A percentile compares a stretch with the other conserved stretches of the same genome.
These are phyloP conservation scores for Avicennia marina DNA, from an alignment of 257 asterid species.

Conservation along the genomic window DNA sequence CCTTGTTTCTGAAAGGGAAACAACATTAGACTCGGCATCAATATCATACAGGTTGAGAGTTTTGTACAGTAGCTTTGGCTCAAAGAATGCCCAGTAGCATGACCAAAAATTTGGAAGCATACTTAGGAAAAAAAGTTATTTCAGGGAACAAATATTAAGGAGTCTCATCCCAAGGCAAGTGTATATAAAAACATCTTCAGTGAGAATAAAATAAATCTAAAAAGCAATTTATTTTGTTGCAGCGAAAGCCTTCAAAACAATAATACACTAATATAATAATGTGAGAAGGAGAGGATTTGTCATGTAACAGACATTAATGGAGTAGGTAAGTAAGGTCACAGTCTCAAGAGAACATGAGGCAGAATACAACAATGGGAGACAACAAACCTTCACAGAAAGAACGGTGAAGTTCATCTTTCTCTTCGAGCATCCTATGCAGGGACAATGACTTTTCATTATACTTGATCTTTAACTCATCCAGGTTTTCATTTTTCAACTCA, in stretches of 20 bases:
- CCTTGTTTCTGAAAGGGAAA: constrained; percentile 54
- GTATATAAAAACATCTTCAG: too few species aligned
- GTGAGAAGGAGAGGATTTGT: background rate
- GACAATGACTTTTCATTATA: constrained; percentile 52
- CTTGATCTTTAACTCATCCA: constrained; percentile 53
- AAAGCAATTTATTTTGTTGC: too few species aligned
- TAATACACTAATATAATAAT: background rate
- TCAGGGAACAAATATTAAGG: too few species aligned
- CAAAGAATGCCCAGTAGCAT: too few species aligned
- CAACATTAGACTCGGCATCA: constrained; percentile 13
- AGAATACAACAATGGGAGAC: constrained; percentile 8
- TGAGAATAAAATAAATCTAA: background rate
- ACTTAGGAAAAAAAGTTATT: too few species aligned
- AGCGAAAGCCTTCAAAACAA: background rate
- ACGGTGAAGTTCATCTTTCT: constrained; percentile 78
- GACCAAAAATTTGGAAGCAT: too few species aligned
- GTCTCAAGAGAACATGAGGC: constrained; percentile 8
- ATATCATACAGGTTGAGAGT: too few species aligned
- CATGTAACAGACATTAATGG: background rate
- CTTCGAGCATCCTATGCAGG: constrained; percentile 72
- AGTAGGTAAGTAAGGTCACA: too few species aligned
- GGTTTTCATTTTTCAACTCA: constrained; percentile 59
- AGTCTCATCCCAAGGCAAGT: too few species aligned
- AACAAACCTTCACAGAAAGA: constrained; percentile 65
- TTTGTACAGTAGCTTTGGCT: too few species aligned